Base-by-base conservation (phyloP, 163 green algal genomes). In the Chlamydomonas reinhardtii region DNA sequence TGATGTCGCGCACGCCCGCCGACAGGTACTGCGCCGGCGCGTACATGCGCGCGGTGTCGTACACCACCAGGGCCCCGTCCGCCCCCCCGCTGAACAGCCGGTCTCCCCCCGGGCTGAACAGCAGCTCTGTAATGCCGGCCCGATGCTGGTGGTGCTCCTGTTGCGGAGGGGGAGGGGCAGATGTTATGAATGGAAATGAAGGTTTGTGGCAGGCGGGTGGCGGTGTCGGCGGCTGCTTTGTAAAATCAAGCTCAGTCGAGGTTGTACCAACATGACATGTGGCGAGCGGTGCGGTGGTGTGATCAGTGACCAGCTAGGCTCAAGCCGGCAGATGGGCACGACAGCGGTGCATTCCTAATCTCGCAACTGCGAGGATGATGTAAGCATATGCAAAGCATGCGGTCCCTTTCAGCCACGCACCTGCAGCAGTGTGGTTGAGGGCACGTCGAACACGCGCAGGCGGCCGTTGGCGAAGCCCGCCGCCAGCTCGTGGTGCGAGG, bases 91-190 rank as follows among this genome's bases (percentile, higher is more conserved):
- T 93, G 76, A 95, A 90, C 74, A 98, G 89, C 8, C 90, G 82
- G 27, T 82, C 74, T 2, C 94, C 94, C 39, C 93, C 84, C 19
- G 93, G 88, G 0, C 82, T 87, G 89, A 92, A 96, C 31, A 90
- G 29, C 15, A 97, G 68, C 81, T 94, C 85, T 19, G 75, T 43
- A 25, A 97, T 88, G 0, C 81, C 62, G 0, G 78, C 90, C 3
- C 74, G 74, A 84, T 97, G 95, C 87, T 96, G 92, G 78, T 89
- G 84, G 74, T 94, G 92, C 91, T 97, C 93, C 87, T 96, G 89
- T 39, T 1, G 12, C 11, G 48, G 14, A 56, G 14, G 48, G 48
- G 1, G 48, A 17, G 48, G 48, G 48, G 39, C 39, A 8, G n/a
- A n/a, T n/a, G n/a, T n/a, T n/a, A n/a, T n/a, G n/a, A n/a, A n/a